Percentiles rank a stretch among this genome's conserved stretches.
Conservation (phyloP, 106 monocot genomes). For the Dendrobium chrysotoxum region DNA sequence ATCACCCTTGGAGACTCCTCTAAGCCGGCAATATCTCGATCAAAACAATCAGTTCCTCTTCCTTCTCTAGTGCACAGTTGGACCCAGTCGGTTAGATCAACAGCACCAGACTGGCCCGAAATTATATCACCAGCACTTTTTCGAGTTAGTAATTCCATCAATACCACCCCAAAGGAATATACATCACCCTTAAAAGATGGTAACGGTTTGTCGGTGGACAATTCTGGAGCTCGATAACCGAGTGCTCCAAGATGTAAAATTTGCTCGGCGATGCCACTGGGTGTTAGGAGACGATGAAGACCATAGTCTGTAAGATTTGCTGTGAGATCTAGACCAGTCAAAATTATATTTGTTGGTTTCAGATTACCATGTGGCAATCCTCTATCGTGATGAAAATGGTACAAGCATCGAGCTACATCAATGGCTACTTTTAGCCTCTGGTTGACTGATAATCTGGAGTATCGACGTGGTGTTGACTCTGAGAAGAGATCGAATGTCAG, state of each 20-base stretch:
- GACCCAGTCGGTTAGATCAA: slow-evolving; percentile 92
- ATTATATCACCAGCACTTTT: slow-evolving; percentile 89
- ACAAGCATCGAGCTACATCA: slow-evolving; percentile 70
- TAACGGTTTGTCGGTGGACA: slow-evolving; percentile 37
- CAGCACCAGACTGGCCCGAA: slow-evolving; percentile 72
- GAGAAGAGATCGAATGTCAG: background rate
- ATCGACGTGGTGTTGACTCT: slow-evolving; percentile 85
- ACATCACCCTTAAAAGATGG: slow-evolving; percentile 79
- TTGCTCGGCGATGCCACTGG: slow-evolving; percentile 55
- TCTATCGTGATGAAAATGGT: slow-evolving; percentile 56
- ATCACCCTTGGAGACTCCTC: slow-evolving; percentile 66
- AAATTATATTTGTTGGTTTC: slow-evolving; percentile 77
- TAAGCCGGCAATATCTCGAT: slow-evolving; percentile 63
- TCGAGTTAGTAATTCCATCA: slow-evolving; percentile 77
- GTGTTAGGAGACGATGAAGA: slow-evolving; percentile 74
- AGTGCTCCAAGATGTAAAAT: slow-evolving; percentile 67
- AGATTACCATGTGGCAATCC: slow-evolving; percentile 76
- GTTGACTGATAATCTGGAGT: slow-evolving; percentile 51
- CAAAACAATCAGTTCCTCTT: slow-evolving; percentile 70
- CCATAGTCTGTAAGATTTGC: slow-evolving; percentile 60
- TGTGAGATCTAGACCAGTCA: slow-evolving; percentile 55
- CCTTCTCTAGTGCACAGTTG: slow-evolving; percentile 75
- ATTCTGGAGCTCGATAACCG: slow-evolving; percentile 77
- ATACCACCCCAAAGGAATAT: slow-evolving; percentile 72
- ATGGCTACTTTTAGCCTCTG: slow-evolving; percentile 73